phyloP scores from a whole-genome alignment of 2,329 filamentous ascomycete genomes.

The Calonectria honghensis region DNA sequence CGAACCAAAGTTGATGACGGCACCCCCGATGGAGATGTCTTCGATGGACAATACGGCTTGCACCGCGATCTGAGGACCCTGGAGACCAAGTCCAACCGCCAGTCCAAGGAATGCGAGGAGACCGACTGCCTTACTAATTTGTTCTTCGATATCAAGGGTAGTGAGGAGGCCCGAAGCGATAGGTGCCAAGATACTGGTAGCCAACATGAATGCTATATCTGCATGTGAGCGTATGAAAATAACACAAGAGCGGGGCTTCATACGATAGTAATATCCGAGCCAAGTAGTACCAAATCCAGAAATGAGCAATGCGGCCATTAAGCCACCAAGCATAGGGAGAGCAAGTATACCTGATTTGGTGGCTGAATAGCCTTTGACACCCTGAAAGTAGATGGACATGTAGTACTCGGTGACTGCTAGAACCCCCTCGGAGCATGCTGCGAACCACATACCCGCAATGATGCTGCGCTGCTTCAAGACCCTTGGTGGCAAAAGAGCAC shows the following conservation, averaged over 20 bases:
- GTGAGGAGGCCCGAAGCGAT: slow-evolving; percentile 51
- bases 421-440: slow-evolving; percentile 49
- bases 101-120: slow-evolving; percentile 49
- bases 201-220: slow-evolving; percentile 49
- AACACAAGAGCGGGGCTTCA: fast-evolving
- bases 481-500: slow-evolving; percentile 44
- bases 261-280: slow-evolving; percentile 53
- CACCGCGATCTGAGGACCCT: slow-evolving; percentile 47
- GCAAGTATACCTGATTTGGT: slow-evolving; percentile 48
- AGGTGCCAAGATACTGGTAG: slow-evolving; percentile 46
- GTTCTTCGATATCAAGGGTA: slow-evolving; percentile 46
- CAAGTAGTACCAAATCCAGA: slow-evolving; percentile 49
- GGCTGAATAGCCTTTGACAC: slow-evolving; percentile 48
- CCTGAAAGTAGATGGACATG: slow-evolving; percentile 55
- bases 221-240: neutral
- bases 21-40: slow-evolving; percentile 50
- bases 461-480: slow-evolving; percentile 52
- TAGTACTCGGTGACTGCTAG: slow-evolving; percentile 52
- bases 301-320: slow-evolving; percentile 43
- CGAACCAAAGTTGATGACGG: slow-evolving; percentile 49
- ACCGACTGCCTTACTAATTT: slow-evolving; percentile 46
- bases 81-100: slow-evolving; percentile 49
- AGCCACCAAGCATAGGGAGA: slow-evolving; percentile 49
- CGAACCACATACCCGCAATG: slow-evolving; percentile 50
- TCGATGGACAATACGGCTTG: slow-evolving; percentile 48